Evolutionary conservation across 1,139 yeast species (phyloP).

Genomic region (Pneumocystis sp.): DNA sequence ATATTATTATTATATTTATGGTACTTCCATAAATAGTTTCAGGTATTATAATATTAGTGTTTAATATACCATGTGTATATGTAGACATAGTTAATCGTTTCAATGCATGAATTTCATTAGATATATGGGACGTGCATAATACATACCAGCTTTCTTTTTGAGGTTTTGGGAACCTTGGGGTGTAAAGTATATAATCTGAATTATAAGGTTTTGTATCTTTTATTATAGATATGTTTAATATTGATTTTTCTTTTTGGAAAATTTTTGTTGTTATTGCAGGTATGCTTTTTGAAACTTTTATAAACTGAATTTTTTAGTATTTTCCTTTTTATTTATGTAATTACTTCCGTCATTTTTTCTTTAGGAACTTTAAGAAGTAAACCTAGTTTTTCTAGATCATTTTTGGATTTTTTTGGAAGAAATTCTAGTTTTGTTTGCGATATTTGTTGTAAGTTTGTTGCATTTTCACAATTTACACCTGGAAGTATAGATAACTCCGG

Average conservation of each 20-base stretch:
- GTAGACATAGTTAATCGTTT: constrained; percentile 4
- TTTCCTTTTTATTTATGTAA: not conserved
- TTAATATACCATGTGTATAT: not conserved
- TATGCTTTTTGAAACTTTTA: constrained; percentile 3
- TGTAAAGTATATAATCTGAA: constrained; percentile 48
- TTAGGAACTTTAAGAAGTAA: not conserved
- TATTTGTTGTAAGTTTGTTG: constrained; percentile 10
- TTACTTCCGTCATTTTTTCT: not conserved
- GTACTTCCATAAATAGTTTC: not conserved
- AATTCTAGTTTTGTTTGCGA: constrained; percentile 4
- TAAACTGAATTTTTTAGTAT: constrained; percentile 3
- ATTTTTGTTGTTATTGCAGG: constrained; percentile 2
- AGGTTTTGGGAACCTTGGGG: constrained; percentile 74
- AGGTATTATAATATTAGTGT: constrained; percentile 1
- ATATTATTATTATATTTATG: not conserved
- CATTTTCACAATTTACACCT: constrained; percentile 32
- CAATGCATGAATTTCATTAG: constrained; percentile 25
- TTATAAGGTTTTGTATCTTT: constrained; percentile 31
- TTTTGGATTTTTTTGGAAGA: constrained; percentile 16
- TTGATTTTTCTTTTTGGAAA: constrained; percentile 2
- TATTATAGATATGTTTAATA: constrained; percentile 6
- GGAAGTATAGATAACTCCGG: constrained; percentile 38
- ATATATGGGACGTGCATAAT: constrained; percentile 28
- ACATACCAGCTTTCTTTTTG: constrained; percentile 94
- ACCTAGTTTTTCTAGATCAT: constrained; percentile 20